phyloP scores from a whole-genome alignment of 441 rosid species.

The Flueggea neowawraea region DNA sequence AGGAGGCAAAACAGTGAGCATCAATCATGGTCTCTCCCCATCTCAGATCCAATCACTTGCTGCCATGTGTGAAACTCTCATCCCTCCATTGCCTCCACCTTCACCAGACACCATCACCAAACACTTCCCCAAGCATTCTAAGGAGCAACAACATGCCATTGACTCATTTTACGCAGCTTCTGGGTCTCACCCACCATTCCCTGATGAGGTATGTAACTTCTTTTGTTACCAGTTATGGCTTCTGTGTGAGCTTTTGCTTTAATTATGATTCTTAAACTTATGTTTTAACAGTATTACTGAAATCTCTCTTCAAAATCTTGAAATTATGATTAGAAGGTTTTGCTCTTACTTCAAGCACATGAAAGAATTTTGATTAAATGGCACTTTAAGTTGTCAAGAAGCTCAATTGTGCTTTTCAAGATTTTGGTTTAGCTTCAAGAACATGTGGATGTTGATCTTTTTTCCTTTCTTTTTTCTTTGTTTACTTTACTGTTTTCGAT shows the following conservation, averaged over 20 bases:
- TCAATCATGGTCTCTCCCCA: conserved; percentile 59
- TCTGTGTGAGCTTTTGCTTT: neutral
- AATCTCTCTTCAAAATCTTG: too few relatives aligned
- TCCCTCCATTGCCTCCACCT: conserved; percentile 48
- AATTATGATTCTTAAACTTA: neutral
- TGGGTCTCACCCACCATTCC: conserved; percentile 56
- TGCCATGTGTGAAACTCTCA: conserved; percentile 54
- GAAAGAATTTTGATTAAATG: too few relatives aligned
- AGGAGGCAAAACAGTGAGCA: conserved; percentile 28
- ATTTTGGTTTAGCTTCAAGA: too few relatives aligned
- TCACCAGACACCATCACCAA: neutral
- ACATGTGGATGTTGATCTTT: too few relatives aligned
- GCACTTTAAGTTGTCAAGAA: too few relatives aligned
- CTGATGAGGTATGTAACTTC: conserved; percentile 49
- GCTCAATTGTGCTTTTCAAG: too few relatives aligned
- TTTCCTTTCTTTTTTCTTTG: neutral
- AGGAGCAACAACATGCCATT: conserved; percentile 25
- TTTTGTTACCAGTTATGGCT: neutral
- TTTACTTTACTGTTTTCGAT: neutral
- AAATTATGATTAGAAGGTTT: too few relatives aligned
- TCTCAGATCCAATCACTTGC: conserved; percentile 62
- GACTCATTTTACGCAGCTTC: conserved; percentile 44
- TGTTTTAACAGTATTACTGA: too few relatives aligned
- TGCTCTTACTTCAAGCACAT: neutral
- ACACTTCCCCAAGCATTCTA: conserved; percentile 10